These are phyloP conservation scores for Bombardia bombarda DNA, from an alignment of 495 filamentous ascomycete genomes.

Conservation along the genomic window DNA sequence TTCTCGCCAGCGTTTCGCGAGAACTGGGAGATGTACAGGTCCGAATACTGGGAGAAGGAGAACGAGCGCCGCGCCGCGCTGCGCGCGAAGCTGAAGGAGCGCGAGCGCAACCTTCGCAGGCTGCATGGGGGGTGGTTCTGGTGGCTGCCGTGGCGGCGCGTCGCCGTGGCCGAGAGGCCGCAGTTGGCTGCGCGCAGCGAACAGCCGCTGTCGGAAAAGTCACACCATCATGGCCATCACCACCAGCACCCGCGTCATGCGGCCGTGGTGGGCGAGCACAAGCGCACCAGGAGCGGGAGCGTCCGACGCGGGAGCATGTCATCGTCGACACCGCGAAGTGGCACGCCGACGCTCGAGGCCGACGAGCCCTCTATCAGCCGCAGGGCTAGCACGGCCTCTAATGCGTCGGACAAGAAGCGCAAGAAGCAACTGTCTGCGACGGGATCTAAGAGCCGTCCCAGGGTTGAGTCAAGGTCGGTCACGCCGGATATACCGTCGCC, in stretches of 20 bases:
- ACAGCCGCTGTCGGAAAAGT: constrained; percentile 31
- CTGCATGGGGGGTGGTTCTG: constrained; percentile 72
- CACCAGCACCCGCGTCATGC: constrained; percentile 32
- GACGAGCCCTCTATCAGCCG: constrained; percentile 31
- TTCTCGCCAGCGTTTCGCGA: constrained; percentile 94
- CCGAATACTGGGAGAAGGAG: constrained; percentile 94
- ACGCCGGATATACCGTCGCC: constrained; percentile 45
- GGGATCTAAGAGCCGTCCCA: constrained; percentile 26
- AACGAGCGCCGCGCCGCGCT: constrained; percentile 78
- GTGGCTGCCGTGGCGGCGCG: constrained; percentile 60
- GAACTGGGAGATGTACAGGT: constrained; percentile 90
- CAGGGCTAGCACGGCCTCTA: constrained; percentile 39
- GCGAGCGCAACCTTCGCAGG: constrained; percentile 56
- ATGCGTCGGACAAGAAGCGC: constrained; percentile 39
- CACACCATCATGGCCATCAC: too few species aligned
- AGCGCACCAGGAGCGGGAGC: constrained; percentile 40
- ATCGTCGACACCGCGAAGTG: constrained; percentile 36
- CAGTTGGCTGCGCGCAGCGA: constrained; percentile 12
- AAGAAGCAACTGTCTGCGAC: constrained; percentile 33
- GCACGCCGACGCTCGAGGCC: constrained; percentile 40
- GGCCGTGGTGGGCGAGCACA: constrained; percentile 32
- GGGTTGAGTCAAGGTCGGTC: constrained; percentile 37
- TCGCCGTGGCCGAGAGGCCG: constrained; percentile 25
- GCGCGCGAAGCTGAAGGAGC: constrained; percentile 56
- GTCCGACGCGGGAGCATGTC: constrained; percentile 41